Conservation (phyloP, 2,329 filamentous ascomycete genomes). For the Westerdykella aurantiaca region DNA sequence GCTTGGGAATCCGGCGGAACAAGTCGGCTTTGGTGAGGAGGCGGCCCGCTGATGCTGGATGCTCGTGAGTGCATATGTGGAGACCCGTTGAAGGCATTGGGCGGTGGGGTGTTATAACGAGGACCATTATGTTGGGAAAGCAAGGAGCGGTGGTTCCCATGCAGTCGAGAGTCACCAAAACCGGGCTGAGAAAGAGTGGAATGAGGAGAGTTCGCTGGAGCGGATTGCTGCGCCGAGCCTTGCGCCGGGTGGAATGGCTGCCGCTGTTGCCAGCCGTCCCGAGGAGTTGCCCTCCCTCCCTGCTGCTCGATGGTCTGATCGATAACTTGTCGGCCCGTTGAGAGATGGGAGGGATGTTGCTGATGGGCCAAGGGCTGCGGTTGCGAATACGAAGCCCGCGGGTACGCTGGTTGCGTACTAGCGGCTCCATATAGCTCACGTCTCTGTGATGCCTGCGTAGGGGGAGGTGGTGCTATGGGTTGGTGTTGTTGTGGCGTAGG, state of each 20-base stretch:
- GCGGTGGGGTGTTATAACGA: conserved; percentile 31
- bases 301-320: conserved; percentile 30
- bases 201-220: conserved; percentile 24
- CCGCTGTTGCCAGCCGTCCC: conserved; percentile 28
- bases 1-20: conserved; percentile 16
- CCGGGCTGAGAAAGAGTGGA: conserved; percentile 20
- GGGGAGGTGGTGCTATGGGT: conserved; percentile 28
- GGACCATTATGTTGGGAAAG: conserved; percentile 29
- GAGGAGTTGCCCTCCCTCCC: conserved; percentile 13
- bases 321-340: conserved; percentile 18
- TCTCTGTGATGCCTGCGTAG: conserved; percentile 20
- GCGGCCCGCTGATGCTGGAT: conserved; percentile 26
- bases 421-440: conserved; percentile 21
- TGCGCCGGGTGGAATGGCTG: conserved; percentile 23
- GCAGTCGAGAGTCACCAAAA: conserved; percentile 18
- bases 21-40: conserved; percentile 20
- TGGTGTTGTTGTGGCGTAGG: conserved; percentile 31
- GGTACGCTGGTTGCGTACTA: conserved; percentile 21
- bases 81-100: conserved; percentile 24
- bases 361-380: conserved; percentile 12
- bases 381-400: conserved; percentile 22
- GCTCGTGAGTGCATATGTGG: conserved; percentile 33
- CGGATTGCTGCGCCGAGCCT: conserved; percentile 21
- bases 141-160: conserved; percentile 26
- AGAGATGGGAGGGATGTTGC: conserved; percentile 15